Evolutionary conservation across 1,284 basidiomycete species (phyloP).

Genomic region (Takashimella koratensis): DNA sequence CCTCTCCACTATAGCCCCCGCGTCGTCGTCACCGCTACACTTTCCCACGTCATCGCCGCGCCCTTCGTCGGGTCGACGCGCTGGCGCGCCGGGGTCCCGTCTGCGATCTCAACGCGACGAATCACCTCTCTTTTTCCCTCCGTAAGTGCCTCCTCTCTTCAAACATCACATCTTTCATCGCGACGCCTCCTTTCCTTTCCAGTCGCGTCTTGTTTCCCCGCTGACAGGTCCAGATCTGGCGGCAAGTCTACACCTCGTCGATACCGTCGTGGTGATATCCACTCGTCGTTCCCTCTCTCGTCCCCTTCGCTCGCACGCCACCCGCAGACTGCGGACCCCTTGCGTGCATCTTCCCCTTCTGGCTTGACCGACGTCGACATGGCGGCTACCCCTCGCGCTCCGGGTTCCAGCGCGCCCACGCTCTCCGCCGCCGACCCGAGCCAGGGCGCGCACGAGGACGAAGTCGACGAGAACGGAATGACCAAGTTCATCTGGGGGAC

Average conservation of each 20-base stretch:
- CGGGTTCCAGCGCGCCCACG: slow-evolving; percentile 56
- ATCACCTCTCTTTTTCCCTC: slow-evolving; percentile 50
- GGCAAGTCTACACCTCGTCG: slow-evolving; percentile 58
- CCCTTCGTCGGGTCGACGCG: slow-evolving; percentile 46
- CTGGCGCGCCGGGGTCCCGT: slow-evolving; percentile 13
- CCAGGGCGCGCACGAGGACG: slow-evolving; percentile 6
- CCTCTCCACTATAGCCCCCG: slow-evolving; percentile 49
- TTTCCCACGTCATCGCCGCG: slow-evolving; percentile 68
- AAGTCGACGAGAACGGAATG: slow-evolving; percentile 54
- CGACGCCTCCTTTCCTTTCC: slow-evolving; percentile 50
- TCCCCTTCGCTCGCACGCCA: slow-evolving; percentile 52
- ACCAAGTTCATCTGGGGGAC: slow-evolving; percentile 93
- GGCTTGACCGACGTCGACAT: slow-evolving; percentile 52
- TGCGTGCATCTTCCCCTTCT: slow-evolving; percentile 17
- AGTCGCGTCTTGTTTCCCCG: slow-evolving; percentile 40
- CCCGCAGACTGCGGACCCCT: neutral
- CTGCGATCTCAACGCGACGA: slow-evolving; percentile 17
- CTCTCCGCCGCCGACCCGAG: slow-evolving; percentile 60
- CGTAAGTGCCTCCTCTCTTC: slow-evolving; percentile 22
- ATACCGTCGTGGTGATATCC: slow-evolving; percentile 75
- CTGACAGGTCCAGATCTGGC: slow-evolving; percentile 43
- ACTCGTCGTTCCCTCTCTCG: slow-evolving; percentile 66
- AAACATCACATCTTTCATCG: slow-evolving; percentile 40
- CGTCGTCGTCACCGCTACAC: slow-evolving; percentile 59
- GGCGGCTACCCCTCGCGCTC: slow-evolving; percentile 46